Base-by-base conservation (phyloP, 2,329 filamentous ascomycete species). In the Polychaeton citri region DNA sequence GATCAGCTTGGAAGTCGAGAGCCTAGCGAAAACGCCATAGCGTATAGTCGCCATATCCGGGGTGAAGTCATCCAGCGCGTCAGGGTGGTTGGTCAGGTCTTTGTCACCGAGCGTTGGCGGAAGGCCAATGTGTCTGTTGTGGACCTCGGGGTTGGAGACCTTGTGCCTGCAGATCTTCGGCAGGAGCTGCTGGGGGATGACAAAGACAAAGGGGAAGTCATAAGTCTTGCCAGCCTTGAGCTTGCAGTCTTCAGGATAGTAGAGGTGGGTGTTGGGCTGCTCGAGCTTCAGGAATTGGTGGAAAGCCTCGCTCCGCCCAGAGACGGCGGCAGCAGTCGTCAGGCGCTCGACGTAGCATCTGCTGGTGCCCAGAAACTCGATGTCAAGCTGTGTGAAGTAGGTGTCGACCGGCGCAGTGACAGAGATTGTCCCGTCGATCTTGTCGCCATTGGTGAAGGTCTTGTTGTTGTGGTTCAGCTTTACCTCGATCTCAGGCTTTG, bases 131-230 rank as follows among this genome's bases (percentile, higher is more conserved):
- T 81, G 76, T 1, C 64, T 65, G 16, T 67, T 60, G 36, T 66
- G 63, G 36, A 79, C 59, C 24, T 69, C 62, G 18, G 63, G 57
- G 40, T 69, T 68, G 17, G 59, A 60, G 13, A 65, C 62, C 26
- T 51, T 46, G 54, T 80, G 76, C 13, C 58, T 60, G 56, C 76
- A 81, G 32, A 71, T 57, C 41, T 68, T 66, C 5, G 74, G 74
- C 0, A 81, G 65, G 3, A 81, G 58, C 13, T 68, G 66, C 21
- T 69, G 61, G 0, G 76, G 76, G 2, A 81, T 63, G 37, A 74
- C 72, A 48, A 81, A 81, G 18, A 66, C 67, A 51, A 80, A 81
- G 1, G 72, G 71, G 39, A 79, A 74, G 6, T 55, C 63, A 53
- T 79, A 79, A 8, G 59, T 63, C 41, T 60, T 62, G 9, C 68